These are phyloP conservation scores for Pseudogymnoascus sp. DNA, from an alignment of 2,329 filamentous ascomycete species.

Conservation along the genomic window DNA sequence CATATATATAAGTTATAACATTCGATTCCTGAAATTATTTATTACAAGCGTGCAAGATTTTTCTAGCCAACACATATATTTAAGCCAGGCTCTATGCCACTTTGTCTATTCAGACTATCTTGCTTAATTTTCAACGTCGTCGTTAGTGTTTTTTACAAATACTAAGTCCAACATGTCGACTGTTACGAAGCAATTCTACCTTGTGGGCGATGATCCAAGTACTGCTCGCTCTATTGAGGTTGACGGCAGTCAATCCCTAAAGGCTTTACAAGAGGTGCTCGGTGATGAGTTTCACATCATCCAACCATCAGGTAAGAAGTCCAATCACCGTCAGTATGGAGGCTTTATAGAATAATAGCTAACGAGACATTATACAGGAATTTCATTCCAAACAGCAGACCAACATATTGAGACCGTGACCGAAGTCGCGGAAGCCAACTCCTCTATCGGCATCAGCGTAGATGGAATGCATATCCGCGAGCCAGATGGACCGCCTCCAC, in stretches of 20 bases:
- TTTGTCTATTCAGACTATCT: background rate
- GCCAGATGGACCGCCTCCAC: slow-evolving; percentile 25
- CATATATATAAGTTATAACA: slow-evolving; percentile 6
- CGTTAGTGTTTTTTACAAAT: background rate
- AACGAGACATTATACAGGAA: slow-evolving; percentile 10
- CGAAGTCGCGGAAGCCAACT: slow-evolving; percentile 13
- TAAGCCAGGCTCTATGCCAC: background rate
- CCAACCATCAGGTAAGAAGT: slow-evolving; percentile 14
- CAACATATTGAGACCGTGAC: slow-evolving; percentile 16
- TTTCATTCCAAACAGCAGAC: slow-evolving; percentile 17
- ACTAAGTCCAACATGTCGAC: background rate
- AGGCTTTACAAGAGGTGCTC: slow-evolving; percentile 14
- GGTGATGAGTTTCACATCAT: slow-evolving; percentile 15
- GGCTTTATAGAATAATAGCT: background rate
- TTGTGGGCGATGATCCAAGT: slow-evolving; percentile 13
- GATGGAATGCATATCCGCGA: slow-evolving; percentile 18
- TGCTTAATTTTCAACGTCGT: background rate
- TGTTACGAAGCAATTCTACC: slow-evolving; percentile 12
- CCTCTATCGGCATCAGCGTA: slow-evolving; percentile 17
- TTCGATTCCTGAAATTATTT: background rate
- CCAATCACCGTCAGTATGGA: background rate
- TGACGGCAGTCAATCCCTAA: slow-evolving; percentile 15
- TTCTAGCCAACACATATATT: background rate
- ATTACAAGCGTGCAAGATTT: slow-evolving; percentile 1
- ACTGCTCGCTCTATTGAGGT: slow-evolving; percentile 13